Base-by-base conservation (phyloP, 1,139 yeast species). In the Arxiozyma slooffiae region DNA sequence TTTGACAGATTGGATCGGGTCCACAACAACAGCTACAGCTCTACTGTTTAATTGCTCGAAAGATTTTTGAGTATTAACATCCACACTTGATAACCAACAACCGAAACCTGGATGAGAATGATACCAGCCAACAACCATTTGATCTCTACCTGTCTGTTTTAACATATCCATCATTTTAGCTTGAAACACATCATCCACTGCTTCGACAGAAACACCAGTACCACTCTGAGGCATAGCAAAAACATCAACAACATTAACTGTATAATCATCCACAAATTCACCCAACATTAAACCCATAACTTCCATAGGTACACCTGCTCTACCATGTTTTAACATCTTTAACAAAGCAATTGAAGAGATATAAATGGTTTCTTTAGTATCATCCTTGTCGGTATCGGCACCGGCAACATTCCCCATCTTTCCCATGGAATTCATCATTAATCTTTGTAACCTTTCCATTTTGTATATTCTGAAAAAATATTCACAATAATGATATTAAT, bases 281-380 rank as follows among this genome's bases (percentile, higher is more conserved):
- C 99, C 99, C 60, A 94, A 79, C 99, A 94, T 94, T 58, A 94
- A 77, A 3, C 99, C 99, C 99, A 94, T 94, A 48, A 94, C 99
- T 73, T 94, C 99, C 99, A 94, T 94, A 18, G 99, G 99, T 50
- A 94, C 98, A 66, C 99, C 99, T 1, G 98, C 97, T 64, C 97
- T 78, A 45, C 98, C 97, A 67, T 92, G 98, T 70, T 90, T 92
- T 65, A 92, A 79, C 98, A 92, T 92, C 70, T 94, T 94, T 56
- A 94, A 76, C 53, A 94, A 74, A 2, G 99, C 99, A 61, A 94
- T 77, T 39, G 97, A 89, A 38, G 98, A 92, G 53, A 94, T 89
- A 70, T 92, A 89, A 9, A 92, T 97, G 1, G 97, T 90, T 71
- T 92, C 98, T 38, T 96, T 85, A 62, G 92, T 90, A 70, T 92